Evolutionary conservation across 2,329 filamentous ascomycete genomes (phyloP), one percentile per base, ranked within the genome.

Genomic region (Epichloe festucae): DNA sequence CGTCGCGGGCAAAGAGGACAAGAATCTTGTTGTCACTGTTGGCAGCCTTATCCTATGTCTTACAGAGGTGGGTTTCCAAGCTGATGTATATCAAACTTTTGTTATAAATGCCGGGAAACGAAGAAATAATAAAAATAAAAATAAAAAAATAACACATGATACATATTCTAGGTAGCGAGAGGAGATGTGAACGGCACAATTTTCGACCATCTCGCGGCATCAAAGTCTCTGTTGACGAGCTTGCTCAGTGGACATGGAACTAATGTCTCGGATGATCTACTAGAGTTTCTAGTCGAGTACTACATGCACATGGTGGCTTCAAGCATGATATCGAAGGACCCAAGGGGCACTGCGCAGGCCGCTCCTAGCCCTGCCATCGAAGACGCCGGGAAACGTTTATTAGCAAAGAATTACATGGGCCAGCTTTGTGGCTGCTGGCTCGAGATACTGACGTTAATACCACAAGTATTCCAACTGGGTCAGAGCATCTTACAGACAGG

Each of bases 231-330:
- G 11, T 55, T 74, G 10, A 63, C 64, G 8, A 64, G 63, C 2
- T 55, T 73, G 2, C 60, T 73, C 4, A 60, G 59, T 0, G 57
- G 66, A 4, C 62, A 61, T 4, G 61, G 66, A 41, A 55, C 60
- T 0, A 60, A 67, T 3, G 55, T 67, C 3, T 63, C 64, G 2
- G 62, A 65, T 12, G 65, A 70, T 10, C 54, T 75, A 3, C 65
- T 67, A 31, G 67, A 72, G 31, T 74, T 74, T 48, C 65, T 75
- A 3, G 65, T 73, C 45, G 73, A 75, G 57, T 74, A 74, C 40
- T 74, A 73, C 53, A 67, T 71, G 53, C 72, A 75, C 58, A 73
- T 71, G 45, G 67, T 70, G 3, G 66, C 69, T 3, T 66, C 70
- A 6, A 74, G 71, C 57, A 73, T 74, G 66, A 71, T 75, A 44